Evolutionary conservation across 768 basidiomycete genomes (phyloP).

Genomic region (Leucocoprinus leucothites): DNA sequence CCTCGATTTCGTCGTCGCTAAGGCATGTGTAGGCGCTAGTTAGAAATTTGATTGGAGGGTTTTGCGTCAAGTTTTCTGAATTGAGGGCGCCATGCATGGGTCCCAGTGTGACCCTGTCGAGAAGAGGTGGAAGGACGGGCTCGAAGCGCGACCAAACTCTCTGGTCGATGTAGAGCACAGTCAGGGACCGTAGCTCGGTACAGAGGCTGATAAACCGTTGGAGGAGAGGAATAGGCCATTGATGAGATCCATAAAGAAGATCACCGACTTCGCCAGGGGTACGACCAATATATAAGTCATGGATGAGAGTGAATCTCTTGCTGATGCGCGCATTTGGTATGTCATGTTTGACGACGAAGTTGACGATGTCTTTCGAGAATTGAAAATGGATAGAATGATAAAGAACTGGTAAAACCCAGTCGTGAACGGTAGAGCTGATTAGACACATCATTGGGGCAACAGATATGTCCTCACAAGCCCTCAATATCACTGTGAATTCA

Average conservation of each 20-base stretch:
- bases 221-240: conserved; percentile 31
- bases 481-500: conserved; percentile 14
- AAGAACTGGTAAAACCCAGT: conserved; percentile 18
- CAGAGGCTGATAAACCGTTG: conserved; percentile 27
- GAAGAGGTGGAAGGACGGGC: conserved; percentile 25
- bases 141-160: conserved; percentile 27
- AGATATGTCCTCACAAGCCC: conserved; percentile 13
- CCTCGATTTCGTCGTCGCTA: conserved; percentile 31
- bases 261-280: conserved; percentile 16
- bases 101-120: conserved; percentile 29
- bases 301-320: conserved; percentile 20
- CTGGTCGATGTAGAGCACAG: conserved; percentile 29
- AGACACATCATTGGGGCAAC: conserved; percentile 1
- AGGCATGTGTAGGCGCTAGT: conserved; percentile 32
- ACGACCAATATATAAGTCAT: conserved; percentile 31
- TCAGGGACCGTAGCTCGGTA: conserved; percentile 24
- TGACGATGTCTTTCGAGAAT: conserved; percentile 9
- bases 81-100: conserved; percentile 32
- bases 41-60: conserved; percentile 23
- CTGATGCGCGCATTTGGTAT: conserved; percentile 15
- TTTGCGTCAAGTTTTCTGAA: conserved; percentile 23
- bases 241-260: conserved; percentile 25
- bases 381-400: conserved; percentile 19
- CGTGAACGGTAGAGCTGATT: conserved; percentile 7
- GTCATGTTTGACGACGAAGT: conserved; percentile 20